Percentiles rank a stretch among this genome's conserved stretches.
Conservation (phyloP, 345 rosid genomes). For the Cardamine resedifolia region DNA sequence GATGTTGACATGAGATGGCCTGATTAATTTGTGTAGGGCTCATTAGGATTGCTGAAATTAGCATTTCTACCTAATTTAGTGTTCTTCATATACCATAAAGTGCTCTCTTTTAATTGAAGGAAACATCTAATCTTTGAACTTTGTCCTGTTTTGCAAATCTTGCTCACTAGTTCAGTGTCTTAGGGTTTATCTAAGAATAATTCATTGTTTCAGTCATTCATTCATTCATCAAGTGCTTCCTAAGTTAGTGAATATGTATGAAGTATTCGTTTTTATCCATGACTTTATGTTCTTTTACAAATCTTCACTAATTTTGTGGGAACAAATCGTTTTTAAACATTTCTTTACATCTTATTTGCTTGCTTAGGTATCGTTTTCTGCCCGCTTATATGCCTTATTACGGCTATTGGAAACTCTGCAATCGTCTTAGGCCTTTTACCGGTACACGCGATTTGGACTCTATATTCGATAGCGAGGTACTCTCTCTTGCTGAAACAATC, state of each 20-base stretch:
- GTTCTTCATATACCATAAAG: constrained; percentile 1
- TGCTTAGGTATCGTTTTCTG: constrained; percentile 67
- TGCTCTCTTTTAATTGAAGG: not conserved
- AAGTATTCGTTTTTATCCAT: not conserved
- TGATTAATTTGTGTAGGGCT: not conserved
- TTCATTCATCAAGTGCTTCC: not conserved
- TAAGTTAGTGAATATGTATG: not conserved
- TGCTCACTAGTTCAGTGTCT: constrained; percentile 6
- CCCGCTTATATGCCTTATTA: constrained; percentile 64
- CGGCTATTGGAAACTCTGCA: constrained; percentile 68
- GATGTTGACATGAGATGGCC: constrained; percentile 17
- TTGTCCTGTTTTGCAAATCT: constrained; percentile 10
- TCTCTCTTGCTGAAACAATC: constrained; percentile 13
- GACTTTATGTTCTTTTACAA: not conserved
- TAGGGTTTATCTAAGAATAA: not conserved
- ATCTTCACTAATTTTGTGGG: not conserved
- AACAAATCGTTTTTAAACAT: not conserved
- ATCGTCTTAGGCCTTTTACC: constrained; percentile 76
- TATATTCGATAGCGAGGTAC: constrained; percentile 69
- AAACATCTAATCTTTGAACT: not conserved
- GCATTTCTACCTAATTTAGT: not conserved
- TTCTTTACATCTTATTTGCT: not conserved
- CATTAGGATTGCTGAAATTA: constrained; percentile 12
- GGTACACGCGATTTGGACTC: constrained; percentile 61
- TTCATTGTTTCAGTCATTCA: not conserved